A percentile compares a stretch with the other conserved stretches of the same genome.
phyloP scores from a whole-genome alignment of 495 filamentous ascomycete species.

The Cryomyces minteri region DNA sequence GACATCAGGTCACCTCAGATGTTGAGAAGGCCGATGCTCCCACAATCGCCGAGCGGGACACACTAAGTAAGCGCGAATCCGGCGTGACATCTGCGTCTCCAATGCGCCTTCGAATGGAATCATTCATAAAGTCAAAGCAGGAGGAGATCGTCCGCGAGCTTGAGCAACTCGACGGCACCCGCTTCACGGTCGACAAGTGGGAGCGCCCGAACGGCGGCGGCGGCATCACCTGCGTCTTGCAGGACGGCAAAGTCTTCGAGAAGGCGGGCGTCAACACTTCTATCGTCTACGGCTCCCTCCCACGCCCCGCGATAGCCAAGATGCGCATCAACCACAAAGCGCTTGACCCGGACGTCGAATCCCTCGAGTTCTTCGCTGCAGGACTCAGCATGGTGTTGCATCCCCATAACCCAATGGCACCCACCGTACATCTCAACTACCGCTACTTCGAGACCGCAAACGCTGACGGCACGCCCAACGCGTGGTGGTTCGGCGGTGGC shows the following conservation, averaged over 20 bases:
- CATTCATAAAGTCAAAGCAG: conserved; percentile 84
- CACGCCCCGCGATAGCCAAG: conserved; percentile 70
- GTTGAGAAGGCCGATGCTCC: conserved; percentile 32
- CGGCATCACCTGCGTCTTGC: conserved; percentile 78
- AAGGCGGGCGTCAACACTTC: conserved; percentile 95
- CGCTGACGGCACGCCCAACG: conserved; percentile 46
- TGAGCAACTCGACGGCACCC: conserved; percentile 58
- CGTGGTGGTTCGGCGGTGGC: conserved; percentile 97
- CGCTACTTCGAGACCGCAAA: conserved; percentile 94
- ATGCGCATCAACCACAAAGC: conserved; percentile 95
- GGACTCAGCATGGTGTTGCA: conserved; percentile 86
- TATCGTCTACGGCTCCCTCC: conserved; percentile 83
- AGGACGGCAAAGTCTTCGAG: conserved; percentile 93
- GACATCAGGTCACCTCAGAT: conserved; percentile 16
- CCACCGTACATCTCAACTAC: conserved; percentile 97
- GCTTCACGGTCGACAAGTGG: conserved; percentile 76
- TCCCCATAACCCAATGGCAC: conserved; percentile 87
- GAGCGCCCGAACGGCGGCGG: conserved; percentile 70
- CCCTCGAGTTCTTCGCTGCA: conserved; percentile 83
- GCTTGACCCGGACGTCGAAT: conserved; percentile 56
- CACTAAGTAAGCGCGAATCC: conserved; percentile 42
- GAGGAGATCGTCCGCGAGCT: conserved; percentile 66
- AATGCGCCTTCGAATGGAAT: conserved; percentile 96
- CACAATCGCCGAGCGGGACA: conserved; percentile 58
- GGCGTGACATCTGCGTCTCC: conserved; percentile 55